Conservation (phyloP, 768 basidiomycete genomes). For the Boletus rufocinnamomeus region DNA sequence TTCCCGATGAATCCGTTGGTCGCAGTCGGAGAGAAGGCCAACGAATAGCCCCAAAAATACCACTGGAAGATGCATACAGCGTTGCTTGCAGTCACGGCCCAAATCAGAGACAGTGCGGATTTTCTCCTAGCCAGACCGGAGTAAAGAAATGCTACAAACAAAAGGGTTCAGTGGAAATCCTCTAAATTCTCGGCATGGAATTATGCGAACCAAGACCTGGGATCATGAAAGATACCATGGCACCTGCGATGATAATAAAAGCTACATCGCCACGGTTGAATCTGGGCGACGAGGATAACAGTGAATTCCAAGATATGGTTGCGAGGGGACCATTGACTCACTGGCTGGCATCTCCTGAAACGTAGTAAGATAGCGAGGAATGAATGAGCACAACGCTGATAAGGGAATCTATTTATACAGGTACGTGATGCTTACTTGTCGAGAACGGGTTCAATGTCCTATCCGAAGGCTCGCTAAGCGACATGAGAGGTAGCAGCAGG, state of each 20-base stretch:
- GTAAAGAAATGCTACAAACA: slow-evolving; percentile 62
- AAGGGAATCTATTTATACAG: slow-evolving; percentile 2
- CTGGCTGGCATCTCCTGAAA: slow-evolving; percentile 30
- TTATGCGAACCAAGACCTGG: slow-evolving; percentile 60
- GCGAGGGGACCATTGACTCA: slow-evolving; percentile 21
- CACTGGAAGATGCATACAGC: slow-evolving; percentile 79
- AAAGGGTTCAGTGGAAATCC: background rate
- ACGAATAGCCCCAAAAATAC: slow-evolving; percentile 82
- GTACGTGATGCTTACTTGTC: slow-evolving; percentile 16
- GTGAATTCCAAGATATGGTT: slow-evolving; percentile 7
- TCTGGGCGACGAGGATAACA: slow-evolving; percentile 34
- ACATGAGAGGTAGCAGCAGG: slow-evolving; percentile 10
- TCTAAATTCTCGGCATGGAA: slow-evolving; percentile 1
- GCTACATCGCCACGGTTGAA: slow-evolving; percentile 72
- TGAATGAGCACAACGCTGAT: slow-evolving; percentile 8
- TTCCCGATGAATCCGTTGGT: slow-evolving; percentile 80
- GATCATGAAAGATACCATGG: slow-evolving; percentile 77
- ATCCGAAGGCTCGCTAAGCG: background rate
- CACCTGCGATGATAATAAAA: slow-evolving; percentile 68
- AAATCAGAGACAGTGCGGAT: slow-evolving; percentile 69
- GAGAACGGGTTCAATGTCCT: background rate
- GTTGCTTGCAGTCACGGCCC: slow-evolving; percentile 72
- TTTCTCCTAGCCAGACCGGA: slow-evolving; percentile 73
- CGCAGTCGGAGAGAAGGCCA: slow-evolving; percentile 79
- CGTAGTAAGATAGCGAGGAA: slow-evolving; percentile 6